Conservation (phyloP, 2,329 filamentous ascomycete species). For the Fusarium nurragi region DNA sequence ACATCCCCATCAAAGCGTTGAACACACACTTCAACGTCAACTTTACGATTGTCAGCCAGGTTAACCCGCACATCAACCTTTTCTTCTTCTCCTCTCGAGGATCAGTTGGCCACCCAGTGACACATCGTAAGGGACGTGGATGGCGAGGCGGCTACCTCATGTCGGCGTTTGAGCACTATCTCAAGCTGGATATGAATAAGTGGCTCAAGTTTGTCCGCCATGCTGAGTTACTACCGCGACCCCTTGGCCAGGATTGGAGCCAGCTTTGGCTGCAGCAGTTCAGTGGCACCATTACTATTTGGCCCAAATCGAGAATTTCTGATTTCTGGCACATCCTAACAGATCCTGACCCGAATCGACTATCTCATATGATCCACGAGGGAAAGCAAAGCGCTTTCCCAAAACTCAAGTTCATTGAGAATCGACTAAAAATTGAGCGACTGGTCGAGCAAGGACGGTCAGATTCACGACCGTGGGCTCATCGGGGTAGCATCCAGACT, state of each 20-base stretch:
- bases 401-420: conserved; percentile 89
- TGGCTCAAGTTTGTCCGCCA: conserved; percentile 96
- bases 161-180: conserved; percentile 89
- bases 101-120: conserved; percentile 90
- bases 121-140: conserved; percentile 89
- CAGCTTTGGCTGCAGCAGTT: conserved; percentile 97
- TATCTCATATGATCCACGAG: conserved; percentile 89
- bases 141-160: conserved; percentile 97
- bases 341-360: conserved; percentile 77
- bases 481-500: conserved; percentile 65
- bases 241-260: conserved; percentile 94
- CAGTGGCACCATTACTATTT: conserved; percentile 93
- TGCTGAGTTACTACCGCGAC: conserved; percentile 88
- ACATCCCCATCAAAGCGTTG: conserved; percentile 92
- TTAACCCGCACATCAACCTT: conserved; percentile 97
- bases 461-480: conserved; percentile 60
- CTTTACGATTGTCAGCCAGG: conserved; percentile 88
- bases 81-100: conserved; percentile 98
- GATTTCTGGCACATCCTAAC: conserved; percentile 89
- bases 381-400: conserved; percentile 91
- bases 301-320: conserved; percentile 81
- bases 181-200: conserved; percentile 96
- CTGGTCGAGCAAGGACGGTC: conserved; percentile 67
- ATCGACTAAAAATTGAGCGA: conserved; percentile 85
- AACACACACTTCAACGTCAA: conserved; percentile 99